Evolutionary conservation across 2,329 filamentous ascomycete species (phyloP).

Genomic region (Sclerotinia trifoliorum): DNA sequence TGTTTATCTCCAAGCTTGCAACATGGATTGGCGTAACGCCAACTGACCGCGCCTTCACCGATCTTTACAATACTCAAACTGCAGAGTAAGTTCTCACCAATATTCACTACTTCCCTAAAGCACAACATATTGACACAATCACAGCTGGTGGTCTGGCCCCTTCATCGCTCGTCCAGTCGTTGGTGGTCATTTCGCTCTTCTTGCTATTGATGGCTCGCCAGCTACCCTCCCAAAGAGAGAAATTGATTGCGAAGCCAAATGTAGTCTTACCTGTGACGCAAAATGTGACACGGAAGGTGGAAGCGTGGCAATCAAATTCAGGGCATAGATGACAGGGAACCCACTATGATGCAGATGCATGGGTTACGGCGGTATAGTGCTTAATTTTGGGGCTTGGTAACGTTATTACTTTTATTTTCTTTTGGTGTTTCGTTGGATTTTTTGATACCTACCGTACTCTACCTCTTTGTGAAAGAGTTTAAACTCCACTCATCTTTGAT

Average conservation of each 20-base stretch:
- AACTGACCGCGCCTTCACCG: slow-evolving; percentile 70
- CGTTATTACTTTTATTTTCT: neutral
- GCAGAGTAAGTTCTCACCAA: slow-evolving; percentile 54
- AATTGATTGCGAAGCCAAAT: neutral
- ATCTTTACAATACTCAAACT: slow-evolving; percentile 71
- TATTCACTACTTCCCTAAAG: neutral
- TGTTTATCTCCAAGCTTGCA: slow-evolving; percentile 69
- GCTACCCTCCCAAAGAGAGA: neutral
- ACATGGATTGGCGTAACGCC: slow-evolving; percentile 73
- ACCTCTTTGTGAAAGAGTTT: no score
- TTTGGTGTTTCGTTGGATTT: neutral
- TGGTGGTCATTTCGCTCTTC: slow-evolving; percentile 75
- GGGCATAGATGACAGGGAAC: neutral
- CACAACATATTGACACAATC: slow-evolving; percentile 4
- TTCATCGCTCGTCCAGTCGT: slow-evolving; percentile 80
- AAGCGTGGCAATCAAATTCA: neutral
- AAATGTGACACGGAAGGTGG: neutral
- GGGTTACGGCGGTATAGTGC: neutral
- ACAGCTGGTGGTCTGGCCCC: slow-evolving; percentile 25
- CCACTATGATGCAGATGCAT: neutral
- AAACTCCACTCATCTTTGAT: no score
- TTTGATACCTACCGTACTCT: no score
- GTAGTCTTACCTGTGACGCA: neutral
- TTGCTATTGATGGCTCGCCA: slow-evolving; percentile 49
- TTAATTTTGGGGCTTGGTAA: neutral